Conservation (phyloP, 2,329 filamentous ascomycete genomes). For the Byssochlamys sp. region DNA sequence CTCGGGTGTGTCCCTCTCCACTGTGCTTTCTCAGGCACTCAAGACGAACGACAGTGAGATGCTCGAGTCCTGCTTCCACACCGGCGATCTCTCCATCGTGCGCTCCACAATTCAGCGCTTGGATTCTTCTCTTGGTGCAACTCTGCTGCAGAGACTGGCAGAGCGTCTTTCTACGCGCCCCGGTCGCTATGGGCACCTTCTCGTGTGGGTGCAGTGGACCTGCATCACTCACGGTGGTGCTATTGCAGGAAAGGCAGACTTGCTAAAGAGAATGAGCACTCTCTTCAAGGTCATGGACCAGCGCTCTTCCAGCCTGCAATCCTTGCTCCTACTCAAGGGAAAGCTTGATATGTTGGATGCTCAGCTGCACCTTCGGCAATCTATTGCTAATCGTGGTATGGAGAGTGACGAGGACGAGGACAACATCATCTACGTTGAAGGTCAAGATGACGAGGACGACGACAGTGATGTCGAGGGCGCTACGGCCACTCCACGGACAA, state of each 20-base stretch:
- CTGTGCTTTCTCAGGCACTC: conserved; percentile 85
- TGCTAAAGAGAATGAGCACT: conserved; percentile 65
- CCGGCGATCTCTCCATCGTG: conserved; percentile 65
- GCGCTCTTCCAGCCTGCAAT: conserved; percentile 70
- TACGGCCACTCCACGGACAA: conserved; percentile 22
- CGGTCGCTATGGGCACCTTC: conserved; percentile 77
- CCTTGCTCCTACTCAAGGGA: conserved; percentile 78
- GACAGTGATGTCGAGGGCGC: conserved; percentile 23
- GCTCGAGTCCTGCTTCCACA: conserved; percentile 83
- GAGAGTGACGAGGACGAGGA: conserved; percentile 52
- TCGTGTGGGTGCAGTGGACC: conserved; percentile 94
- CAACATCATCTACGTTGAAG: conserved; percentile 80
- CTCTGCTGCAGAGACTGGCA: conserved; percentile 71
- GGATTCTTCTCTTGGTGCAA: conserved; percentile 71
- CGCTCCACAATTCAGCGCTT: conserved; percentile 82
- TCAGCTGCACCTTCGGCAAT: conserved; percentile 71
- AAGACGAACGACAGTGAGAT: conserved; percentile 82
- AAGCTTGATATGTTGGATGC: conserved; percentile 90
- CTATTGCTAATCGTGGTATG: conserved; percentile 46
- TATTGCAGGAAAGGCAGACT: conserved; percentile 72
- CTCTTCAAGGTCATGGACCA: conserved; percentile 82
- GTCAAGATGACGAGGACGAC: conserved; percentile 52
- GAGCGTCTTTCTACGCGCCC: conserved; percentile 78
- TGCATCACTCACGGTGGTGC: conserved; percentile 86
- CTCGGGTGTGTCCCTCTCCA: conserved; percentile 71